Evolutionary conservation across 306 rosid species (phyloP), one percentile per base, ranked within the genome.

Genomic region (Inga laurina): DNA sequence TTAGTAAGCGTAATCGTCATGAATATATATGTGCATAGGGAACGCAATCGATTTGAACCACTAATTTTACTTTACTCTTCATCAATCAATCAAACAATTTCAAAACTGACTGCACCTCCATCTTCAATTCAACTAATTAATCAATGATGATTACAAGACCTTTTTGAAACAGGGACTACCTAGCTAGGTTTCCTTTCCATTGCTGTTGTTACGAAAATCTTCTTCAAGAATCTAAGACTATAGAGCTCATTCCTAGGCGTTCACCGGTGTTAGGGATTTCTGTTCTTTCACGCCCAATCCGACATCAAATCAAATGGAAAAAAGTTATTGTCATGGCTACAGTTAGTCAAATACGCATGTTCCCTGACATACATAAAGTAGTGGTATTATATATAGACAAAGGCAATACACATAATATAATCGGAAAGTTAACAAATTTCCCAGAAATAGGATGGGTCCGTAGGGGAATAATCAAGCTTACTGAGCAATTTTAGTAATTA

Each of bases 401-500:
- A 79, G 79, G 64, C 69, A 67, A 72, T 44, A 62, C 68, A 62
- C 67, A 24, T 64, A 67, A 35, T 51, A 83, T 39, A 39, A 37
- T 72, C 71, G 34, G 19, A 51, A 83, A 78, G 7, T 64, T 2
- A 19, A 72, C 62, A 72, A 77, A 11, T 51, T 68, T 41, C 49
- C 49, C 16, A n/a, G 46, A 77, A 21, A 59, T 37, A 39, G 51
- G 19, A 27, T 8, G 15, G 3, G 21, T 35, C 65, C 14, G 41
- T 37, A 34, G 49, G 41, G 74, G 8, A 59, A 62, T 43, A 68
- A 65, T 76, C 72, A 57, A 65, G 21, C 78, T 87, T 81, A 76
- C 67, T 72, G 77, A 27, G 72, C 74, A 67, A 35, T 18, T 62
- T 61, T 16, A 35, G 46, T 30, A 70, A 75, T 75, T 82, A 86